A percentile compares a stretch with the other conserved stretches of the same genome.
These are phyloP conservation scores for Apium graveolens DNA, from an alignment of 129 eudicot genomes.

Conservation along the genomic window DNA sequence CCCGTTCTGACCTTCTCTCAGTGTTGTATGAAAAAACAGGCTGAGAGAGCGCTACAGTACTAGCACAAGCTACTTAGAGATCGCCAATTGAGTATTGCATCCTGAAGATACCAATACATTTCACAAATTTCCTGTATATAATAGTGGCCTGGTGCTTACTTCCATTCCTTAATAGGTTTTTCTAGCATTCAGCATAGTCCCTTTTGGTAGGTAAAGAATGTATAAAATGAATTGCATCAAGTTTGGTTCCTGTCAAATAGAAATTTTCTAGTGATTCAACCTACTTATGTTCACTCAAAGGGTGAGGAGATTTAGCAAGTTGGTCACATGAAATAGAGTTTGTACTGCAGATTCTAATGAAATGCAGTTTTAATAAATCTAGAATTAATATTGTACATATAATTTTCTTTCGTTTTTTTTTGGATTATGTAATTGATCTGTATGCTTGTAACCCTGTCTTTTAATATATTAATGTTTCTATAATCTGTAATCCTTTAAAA, in stretches of 20 bases:
- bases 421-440: too few species aligned
- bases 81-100: background rate
- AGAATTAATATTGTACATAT: background rate
- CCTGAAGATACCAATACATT: background rate
- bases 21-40: conserved; percentile 46
- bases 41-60: conserved; percentile 12
- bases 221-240: background rate
- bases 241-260: background rate
- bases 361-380: background rate
- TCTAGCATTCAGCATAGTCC: background rate
- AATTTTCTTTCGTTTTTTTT: too few species aligned
- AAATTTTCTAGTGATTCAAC: background rate
- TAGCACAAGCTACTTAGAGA: background rate
- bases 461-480: too few species aligned
- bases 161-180: background rate
- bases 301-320: conserved; percentile 4
- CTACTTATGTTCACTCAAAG: background rate
- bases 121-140: background rate
- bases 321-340: background rate
- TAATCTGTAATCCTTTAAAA: too few species aligned
- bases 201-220: background rate
- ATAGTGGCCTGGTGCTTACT: background rate
- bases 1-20: conserved; percentile 54
- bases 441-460: too few species aligned
- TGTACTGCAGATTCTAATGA: background rate